Conservation (phyloP, 1,284 basidiomycete genomes). For the Leccinum subrobustum region DNA sequence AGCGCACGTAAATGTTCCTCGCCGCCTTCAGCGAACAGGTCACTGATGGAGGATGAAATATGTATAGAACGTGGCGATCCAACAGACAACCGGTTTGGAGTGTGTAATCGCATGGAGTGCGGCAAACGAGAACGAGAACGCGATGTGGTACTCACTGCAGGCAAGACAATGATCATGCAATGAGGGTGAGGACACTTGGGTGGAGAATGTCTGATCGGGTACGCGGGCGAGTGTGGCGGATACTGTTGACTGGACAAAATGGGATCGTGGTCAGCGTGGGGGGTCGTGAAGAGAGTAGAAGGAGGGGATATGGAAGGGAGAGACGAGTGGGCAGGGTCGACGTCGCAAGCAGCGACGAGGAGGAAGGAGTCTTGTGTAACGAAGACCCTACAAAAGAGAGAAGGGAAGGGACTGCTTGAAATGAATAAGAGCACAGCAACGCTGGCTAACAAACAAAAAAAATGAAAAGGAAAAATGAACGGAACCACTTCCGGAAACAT, state of each 20-base stretch:
- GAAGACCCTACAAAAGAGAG: conserved; percentile 29
- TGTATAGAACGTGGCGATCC: conserved; percentile 13
- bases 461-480: conserved; percentile 14
- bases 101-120: neutral
- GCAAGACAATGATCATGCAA: conserved; percentile 30
- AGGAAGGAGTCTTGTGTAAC: conserved; percentile 27
- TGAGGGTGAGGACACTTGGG: conserved; percentile 21
- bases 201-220: conserved; percentile 20
- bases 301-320: conserved; percentile 33
- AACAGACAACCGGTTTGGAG: conserved; percentile 2
- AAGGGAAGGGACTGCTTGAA: conserved; percentile 20
- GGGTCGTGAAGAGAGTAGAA: conserved; percentile 43
- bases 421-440: conserved; percentile 34
- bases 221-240: conserved; percentile 31
- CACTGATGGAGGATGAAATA: conserved; percentile 12
- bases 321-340: conserved; percentile 17
- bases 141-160: conserved; percentile 22
- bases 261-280: conserved; percentile 53
- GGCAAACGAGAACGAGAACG: neutral
- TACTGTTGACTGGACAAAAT: conserved; percentile 33
- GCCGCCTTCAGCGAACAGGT: conserved; percentile 6
- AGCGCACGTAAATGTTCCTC: neutral
- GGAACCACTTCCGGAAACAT: conserved; percentile 9
- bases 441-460: conserved; percentile 12
- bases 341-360: conserved; percentile 34